Evolutionary conservation across 169 alveolate genomes (phyloP), one percentile per base, ranked within the genome.

Genomic region (Plasmodium gonderi): DNA sequence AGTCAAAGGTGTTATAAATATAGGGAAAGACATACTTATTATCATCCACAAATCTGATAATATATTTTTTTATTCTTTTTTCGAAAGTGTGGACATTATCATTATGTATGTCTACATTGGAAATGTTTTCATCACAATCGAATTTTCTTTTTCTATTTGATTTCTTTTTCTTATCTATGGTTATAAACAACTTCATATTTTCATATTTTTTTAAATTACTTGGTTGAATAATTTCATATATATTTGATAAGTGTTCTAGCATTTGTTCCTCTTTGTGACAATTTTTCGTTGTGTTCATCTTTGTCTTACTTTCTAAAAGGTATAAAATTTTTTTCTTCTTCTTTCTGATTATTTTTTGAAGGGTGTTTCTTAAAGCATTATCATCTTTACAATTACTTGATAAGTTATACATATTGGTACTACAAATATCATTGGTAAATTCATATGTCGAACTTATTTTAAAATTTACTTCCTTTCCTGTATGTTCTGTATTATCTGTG

Each of bases 11-110:
- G 68, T 87, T 87, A 26, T 65, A 87, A 38, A 87, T 87, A 14
- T 87, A 87, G 0, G 93, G 93, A 29, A 87, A 87, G 8, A 87
- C 93, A 26, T 75, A 87, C 36, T 75, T 87, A 51, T 87, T 87
- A 33, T 87, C 93, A 40, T 87, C 93, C 31, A 87, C 51, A 87
- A 87, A 87, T 38, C 45, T 40, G 20, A 87, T 38, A 60, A 65
- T 26, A 45, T 14, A 36, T 74, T 45, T 72, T 74, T 87, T 74
- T 1, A 87, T 23, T 33, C 33, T 78, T 42, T 64, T 87, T n/a
- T 54, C 31, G 1, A 67, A 42, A 0, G 17, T 33, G 8, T 23
- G 45, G 29, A 8, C 49, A 54, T 47, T 60, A 54, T 75, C 79
- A 54, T 40, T 23, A 79, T 79, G 12, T 4, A 20, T 9, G 44